A percentile compares a stretch with the other conserved stretches of the same genome.
phyloP scores from a whole-genome alignment of 2,329 filamentous ascomycete species.

The Didymella exigua region DNA sequence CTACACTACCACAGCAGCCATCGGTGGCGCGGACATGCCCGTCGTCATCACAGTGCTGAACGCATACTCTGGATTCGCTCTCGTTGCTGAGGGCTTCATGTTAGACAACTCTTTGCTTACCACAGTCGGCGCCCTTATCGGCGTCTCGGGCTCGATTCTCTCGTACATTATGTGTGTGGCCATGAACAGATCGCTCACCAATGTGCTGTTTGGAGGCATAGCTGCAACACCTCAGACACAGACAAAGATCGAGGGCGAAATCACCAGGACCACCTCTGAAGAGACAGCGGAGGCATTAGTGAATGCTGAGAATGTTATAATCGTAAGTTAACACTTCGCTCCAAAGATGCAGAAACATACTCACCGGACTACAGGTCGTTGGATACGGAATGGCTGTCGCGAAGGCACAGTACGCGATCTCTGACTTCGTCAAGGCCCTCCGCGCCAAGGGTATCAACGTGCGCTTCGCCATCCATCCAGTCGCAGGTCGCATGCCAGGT shows the following conservation, averaged over 20 bases:
- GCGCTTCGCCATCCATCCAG: constrained; percentile 87
- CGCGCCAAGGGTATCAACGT: constrained; percentile 79
- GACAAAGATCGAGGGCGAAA: constrained; percentile 78
- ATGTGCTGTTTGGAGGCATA: constrained; percentile 86
- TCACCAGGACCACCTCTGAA: constrained; percentile 78
- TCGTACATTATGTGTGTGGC: constrained; percentile 73
- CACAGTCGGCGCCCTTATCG: constrained; percentile 84
- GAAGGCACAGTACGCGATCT: constrained; percentile 89
- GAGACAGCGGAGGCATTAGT: constrained; percentile 78
- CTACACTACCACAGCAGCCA: constrained; percentile 84
- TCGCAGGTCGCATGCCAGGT: constrained; percentile 89
- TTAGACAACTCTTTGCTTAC: constrained; percentile 84
- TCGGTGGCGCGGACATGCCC: constrained; percentile 93
- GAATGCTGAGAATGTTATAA: constrained; percentile 83
- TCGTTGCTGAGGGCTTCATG: constrained; percentile 92
- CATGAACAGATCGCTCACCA: constrained; percentile 90
- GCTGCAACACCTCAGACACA: constrained; percentile 63
- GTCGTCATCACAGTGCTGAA: constrained; percentile 91
- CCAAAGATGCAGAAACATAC: background rate
- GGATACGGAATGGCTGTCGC: constrained; percentile 95
- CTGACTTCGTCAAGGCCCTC: constrained; percentile 76
- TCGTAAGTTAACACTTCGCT: constrained; percentile 53
- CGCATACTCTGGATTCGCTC: constrained; percentile 86
- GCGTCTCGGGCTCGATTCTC: constrained; percentile 85
- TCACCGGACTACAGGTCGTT: constrained; percentile 58